Percentiles rank a stretch among this genome's conserved stretches.
Conservation (phyloP, 768 basidiomycete species). For the Ephemerocybe angulata region DNA sequence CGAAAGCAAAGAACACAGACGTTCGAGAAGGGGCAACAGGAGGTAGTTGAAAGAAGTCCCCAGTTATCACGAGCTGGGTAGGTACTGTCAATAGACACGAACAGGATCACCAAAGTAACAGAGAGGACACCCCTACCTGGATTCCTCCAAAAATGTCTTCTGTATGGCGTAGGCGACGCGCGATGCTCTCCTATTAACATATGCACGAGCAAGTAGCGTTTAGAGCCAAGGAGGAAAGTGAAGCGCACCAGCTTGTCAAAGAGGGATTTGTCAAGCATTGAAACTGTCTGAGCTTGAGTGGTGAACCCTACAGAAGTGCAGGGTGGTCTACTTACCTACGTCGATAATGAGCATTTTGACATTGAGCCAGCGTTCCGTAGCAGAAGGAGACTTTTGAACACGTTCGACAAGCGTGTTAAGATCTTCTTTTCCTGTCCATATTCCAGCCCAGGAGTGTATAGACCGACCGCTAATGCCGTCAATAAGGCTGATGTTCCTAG, state of each 20-base stretch:
- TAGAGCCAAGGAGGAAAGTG: too few species aligned
- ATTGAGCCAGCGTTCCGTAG: slow-evolving; percentile 45
- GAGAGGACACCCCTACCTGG: too few species aligned
- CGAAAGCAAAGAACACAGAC: slow-evolving; percentile 55
- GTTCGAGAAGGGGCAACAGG: slow-evolving; percentile 56
- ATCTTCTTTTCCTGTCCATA: slow-evolving; percentile 54
- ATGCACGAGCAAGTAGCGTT: too few species aligned
- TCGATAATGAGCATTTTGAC: slow-evolving; percentile 63
- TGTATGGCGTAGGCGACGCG: too few species aligned
- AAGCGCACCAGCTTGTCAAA: slow-evolving; percentile 66
- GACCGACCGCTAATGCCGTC: slow-evolving; percentile 68
- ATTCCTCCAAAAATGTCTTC: too few species aligned
- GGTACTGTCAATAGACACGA: too few species aligned
- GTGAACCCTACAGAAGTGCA: background rate
- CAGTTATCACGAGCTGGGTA: slow-evolving; percentile 60
- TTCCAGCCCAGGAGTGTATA: slow-evolving; percentile 64
- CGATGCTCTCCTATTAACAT: too few species aligned
- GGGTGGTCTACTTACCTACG: too few species aligned
- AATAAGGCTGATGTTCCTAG: slow-evolving; percentile 68
- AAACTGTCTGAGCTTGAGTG: slow-evolving; percentile 40
- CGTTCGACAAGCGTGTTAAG: slow-evolving; percentile 38
- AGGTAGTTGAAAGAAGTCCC: slow-evolving; percentile 81
- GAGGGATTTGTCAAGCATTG: slow-evolving; percentile 67
- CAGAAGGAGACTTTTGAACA: slow-evolving; percentile 18
- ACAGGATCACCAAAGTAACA: too few species aligned